These are phyloP conservation scores for Talaromyces sp. DNA, from an alignment of 2,329 filamentous ascomycete genomes.

Conservation along the genomic window DNA sequence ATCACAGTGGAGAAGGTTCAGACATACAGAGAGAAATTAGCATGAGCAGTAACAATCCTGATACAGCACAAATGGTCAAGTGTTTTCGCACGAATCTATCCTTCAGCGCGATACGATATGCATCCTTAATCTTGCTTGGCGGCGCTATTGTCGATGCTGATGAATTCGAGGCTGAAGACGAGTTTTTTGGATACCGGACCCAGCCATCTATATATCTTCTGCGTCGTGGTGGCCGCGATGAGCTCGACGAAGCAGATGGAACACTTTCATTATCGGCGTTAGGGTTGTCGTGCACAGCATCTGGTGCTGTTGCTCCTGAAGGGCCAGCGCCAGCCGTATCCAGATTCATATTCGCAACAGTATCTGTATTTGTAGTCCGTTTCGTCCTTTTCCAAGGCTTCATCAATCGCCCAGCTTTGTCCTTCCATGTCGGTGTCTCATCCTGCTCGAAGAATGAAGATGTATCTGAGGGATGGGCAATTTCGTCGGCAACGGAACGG, in stretches of 20 bases:
- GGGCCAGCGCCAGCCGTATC: background rate
- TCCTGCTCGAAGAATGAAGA: background rate
- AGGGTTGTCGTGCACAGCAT: background rate
- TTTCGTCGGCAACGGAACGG: background rate
- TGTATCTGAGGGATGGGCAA: background rate
- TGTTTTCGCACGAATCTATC: constrained; percentile 21
- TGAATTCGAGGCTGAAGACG: background rate
- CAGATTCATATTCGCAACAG: background rate
- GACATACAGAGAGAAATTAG: constrained; percentile 64
- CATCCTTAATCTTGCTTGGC: constrained; percentile 5
- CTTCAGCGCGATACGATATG: constrained; percentile 19
- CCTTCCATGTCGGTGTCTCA: constrained; percentile 4
- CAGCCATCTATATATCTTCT: constrained; percentile 15
- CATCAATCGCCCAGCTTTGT: constrained; percentile 4
- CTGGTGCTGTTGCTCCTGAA: background rate
- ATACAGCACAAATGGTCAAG: constrained; percentile 29
- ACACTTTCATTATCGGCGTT: background rate
- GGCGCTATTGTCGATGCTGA: background rate
- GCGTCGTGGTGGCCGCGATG: background rate
- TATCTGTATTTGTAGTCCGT: background rate
- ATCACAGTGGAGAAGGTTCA: constrained; percentile 21
- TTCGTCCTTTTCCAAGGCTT: background rate
- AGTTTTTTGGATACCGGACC: constrained; percentile 15
- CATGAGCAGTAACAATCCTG: constrained; percentile 58
- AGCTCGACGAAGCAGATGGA: background rate